Conservation (phyloP, 2,329 filamentous ascomycete genomes). For the Apiospora marii region DNA sequence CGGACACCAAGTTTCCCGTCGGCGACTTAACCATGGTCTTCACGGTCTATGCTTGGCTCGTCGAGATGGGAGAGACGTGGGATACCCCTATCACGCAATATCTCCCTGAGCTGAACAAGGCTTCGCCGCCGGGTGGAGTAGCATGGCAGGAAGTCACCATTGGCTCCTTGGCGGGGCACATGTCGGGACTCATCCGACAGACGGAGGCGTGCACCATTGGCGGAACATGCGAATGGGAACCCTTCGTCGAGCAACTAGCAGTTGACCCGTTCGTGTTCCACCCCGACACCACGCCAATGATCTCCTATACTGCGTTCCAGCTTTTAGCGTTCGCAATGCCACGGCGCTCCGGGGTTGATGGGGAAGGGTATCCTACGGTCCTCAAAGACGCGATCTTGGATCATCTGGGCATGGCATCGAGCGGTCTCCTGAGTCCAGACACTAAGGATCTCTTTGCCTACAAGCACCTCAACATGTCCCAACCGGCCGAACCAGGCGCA, state of each 20-base stretch:
- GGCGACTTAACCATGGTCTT: constrained; percentile 44
- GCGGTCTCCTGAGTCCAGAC: constrained; percentile 20
- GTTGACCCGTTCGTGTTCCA: constrained; percentile 31
- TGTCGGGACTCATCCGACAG: constrained; percentile 36
- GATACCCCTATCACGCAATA: constrained; percentile 39
- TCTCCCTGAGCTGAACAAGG: constrained; percentile 37
- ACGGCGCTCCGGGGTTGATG: neutral
- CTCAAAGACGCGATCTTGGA: neutral
- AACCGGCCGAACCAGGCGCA: constrained; percentile 33
- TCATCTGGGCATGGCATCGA: neutral
- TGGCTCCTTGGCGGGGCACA: constrained; percentile 34
- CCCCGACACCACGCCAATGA: constrained; percentile 36
- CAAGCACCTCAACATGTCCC: constrained; percentile 33
- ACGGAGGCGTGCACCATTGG: constrained; percentile 20
- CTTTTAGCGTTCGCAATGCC: constrained; percentile 36
- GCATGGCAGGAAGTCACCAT: constrained; percentile 36
- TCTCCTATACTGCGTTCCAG: constrained; percentile 38
- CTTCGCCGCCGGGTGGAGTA: constrained; percentile 24
- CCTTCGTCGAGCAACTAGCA: constrained; percentile 26
- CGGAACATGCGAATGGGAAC: constrained; percentile 25
- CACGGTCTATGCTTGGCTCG: constrained; percentile 45
- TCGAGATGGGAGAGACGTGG: constrained; percentile 40
- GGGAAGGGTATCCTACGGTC: constrained; percentile 13
- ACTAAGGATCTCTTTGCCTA: neutral
- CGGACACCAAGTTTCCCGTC: constrained; percentile 37